Base-by-base conservation (phyloP, 306 rosid species). In the Gillenia trifoliata region DNA sequence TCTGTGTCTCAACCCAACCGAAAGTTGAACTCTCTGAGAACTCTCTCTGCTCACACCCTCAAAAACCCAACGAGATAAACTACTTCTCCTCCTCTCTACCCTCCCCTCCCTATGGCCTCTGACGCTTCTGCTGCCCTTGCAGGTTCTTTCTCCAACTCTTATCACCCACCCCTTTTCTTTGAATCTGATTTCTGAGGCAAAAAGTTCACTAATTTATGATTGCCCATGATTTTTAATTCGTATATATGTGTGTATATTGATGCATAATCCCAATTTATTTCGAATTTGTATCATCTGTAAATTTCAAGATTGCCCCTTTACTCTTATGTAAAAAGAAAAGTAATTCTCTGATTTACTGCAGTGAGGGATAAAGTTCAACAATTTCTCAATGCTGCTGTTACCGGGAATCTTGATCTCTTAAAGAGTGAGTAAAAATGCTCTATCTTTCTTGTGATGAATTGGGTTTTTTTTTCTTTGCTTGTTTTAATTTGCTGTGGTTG, bases 121-220 rank as follows among this genome's bases (percentile, higher is more conserved):
- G 90, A 89, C 79, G 96, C 98, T 81, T 89, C 98, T 43, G 85
- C 80, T 75, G 98, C 98, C 43, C 98, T 93, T 31, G 92, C 97
- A 85, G 98, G 97, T 87, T 75, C 62, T 33, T 38, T 22, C 61
- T 29, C 34, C 50, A 52, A 33, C 28, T 13, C 55, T 61, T 55
- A 69, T 29, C 54, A 7, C 68, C 15, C 6, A 19, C n/a, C 28
- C 56, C 23, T 13, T 62, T 36, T n/a, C 31, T n/a, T 64, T 38
- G 5, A 63, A 43, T 72, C 49, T 22, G 31, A 3, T 33, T 15
- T n/a, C 36, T 0, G 43, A 31, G 47, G 20, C 45, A 17, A 54
- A 28, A 29, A 70, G 22, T 33, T 11, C 17, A 33, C 28, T 29
- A 6, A 16, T 22, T 25, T 60, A 28, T 16, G 2, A 26, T 17